Evolutionary conservation across 2,329 filamentous ascomycete genomes (phyloP), one percentile per base, ranked within the genome.

Genomic region (Tolypocladium guangdongense): DNA sequence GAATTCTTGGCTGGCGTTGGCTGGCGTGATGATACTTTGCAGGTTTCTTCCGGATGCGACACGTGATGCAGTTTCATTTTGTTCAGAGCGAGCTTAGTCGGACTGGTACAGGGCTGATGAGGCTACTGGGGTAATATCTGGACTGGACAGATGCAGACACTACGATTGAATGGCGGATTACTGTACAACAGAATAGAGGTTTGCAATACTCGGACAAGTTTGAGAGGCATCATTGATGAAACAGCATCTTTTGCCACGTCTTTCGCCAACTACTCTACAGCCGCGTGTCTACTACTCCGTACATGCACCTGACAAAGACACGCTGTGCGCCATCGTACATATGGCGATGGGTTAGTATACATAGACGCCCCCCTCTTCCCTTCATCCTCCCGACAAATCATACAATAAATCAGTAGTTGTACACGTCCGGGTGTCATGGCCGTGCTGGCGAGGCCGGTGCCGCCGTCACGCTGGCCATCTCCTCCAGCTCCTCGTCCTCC

Each of bases 401-500:
- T 47, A 47, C 43, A 46, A 14, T 16, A 12, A 1, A 4, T 46
- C 24, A 20, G 43, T n/a, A 32, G 3, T 32, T 32, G 27, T n/a
- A 32, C 43, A 32, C 41, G 12, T 12, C 5, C 24, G 30, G 6
- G 27, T 2, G 43, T 47, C 43, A 47, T 32, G 27, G 2, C 18
- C 18, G 16, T 33, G 43, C 27, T 12, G 27, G 27, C 18, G 43
- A 27, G 11, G 27, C 43, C 10, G 43, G 10, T 18, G 3, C 43
- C 16, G 36, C 54, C 48, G 58, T 56, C 67, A 70, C 70, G 57
- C 62, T 61, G 24, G 65, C 64, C 64, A 71, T 71, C 54, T 71
- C 71, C 12, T 72, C 70, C 22, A 72, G 62, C 53, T 77, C 74
- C n/a, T 84, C 53, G n/a, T 46, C 80, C 57, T 84, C 82, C 59